Percentiles rank a stretch among this genome's conserved stretches.
Evolutionary conservation across 306 rosid genomes (phyloP).

Genomic region (Quercus glauca): DNA sequence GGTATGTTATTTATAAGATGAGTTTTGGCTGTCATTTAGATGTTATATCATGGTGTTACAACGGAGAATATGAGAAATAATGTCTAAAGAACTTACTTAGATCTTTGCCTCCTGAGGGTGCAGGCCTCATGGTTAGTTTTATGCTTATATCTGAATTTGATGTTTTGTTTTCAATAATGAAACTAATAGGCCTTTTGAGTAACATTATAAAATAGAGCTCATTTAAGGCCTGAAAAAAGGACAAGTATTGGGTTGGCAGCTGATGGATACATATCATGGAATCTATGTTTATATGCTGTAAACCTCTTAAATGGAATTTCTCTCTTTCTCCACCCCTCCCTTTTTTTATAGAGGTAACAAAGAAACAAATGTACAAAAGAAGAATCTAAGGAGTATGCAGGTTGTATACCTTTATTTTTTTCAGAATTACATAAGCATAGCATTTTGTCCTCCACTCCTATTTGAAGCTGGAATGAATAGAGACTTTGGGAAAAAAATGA

Average conservation of each 20-base stretch:
- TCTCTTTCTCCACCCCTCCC: background rate
- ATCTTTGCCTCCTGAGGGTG: background rate
- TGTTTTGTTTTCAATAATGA: background rate
- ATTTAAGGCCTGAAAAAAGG: background rate
- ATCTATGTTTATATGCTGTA: background rate
- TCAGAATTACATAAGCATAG: too few species aligned
- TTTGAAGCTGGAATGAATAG: too few species aligned
- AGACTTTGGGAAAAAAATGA: too few species aligned
- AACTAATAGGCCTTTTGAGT: background rate
- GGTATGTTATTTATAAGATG: slow-evolving; percentile 40
- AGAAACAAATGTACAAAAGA: too few species aligned
- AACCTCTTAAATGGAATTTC: background rate
- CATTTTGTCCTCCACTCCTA: too few species aligned
- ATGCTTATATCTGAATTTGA: background rate
- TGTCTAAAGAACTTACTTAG: background rate
- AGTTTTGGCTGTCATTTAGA: background rate
- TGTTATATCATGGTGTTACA: background rate
- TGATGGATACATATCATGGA: background rate
- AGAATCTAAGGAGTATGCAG: too few species aligned
- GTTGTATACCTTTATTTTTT: too few species aligned
- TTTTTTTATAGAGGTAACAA: too few species aligned
- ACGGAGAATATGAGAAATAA: background rate
- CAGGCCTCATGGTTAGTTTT: background rate
- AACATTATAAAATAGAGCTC: background rate
- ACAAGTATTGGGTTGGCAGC: background rate